Conservation (phyloP, 2,329 filamentous ascomycete genomes). For the Colletotrichum australisinense region DNA sequence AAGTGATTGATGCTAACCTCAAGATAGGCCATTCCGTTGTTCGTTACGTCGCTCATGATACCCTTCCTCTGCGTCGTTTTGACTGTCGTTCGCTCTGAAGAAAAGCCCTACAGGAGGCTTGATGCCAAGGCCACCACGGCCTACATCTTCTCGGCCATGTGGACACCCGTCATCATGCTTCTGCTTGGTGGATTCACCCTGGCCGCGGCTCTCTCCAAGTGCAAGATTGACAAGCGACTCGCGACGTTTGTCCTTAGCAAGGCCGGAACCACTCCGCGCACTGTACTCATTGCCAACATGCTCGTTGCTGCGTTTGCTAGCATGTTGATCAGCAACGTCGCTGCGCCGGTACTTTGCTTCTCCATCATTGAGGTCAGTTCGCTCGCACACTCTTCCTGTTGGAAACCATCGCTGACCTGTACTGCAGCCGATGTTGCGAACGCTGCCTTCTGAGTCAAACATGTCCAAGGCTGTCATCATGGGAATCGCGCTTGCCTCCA, state of each 20-base stretch:
- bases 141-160: conserved; percentile 95
- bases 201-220: conserved; percentile 94
- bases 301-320: conserved; percentile 97
- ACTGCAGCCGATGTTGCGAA: conserved; percentile 88
- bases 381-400: not conserved
- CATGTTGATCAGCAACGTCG: conserved; percentile 99
- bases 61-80: conserved; percentile 93
- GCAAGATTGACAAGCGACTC: conserved; percentile 97
- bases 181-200: conserved; percentile 96
- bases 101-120: conserved; percentile 65
- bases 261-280: conserved; percentile 89
- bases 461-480: conserved; percentile 97
- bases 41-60: conserved; percentile 93
- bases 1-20: conserved; percentile 32
- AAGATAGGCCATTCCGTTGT: conserved; percentile 86
- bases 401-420: not conserved
- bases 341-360: conserved; percentile 95
- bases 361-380: conserved; percentile 88
- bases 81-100: conserved; percentile 83
- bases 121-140: conserved; percentile 83
- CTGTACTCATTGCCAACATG: conserved; percentile 97
- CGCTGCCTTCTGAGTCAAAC: conserved; percentile 86
- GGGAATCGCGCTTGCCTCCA: conserved; percentile 93
- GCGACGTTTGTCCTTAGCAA: conserved; percentile 97
- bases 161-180: conserved; percentile 99